Percentiles rank a stretch among this genome's conserved stretches.
These are phyloP conservation scores for Acrocalymma vagum DNA, from an alignment of 2,329 filamentous ascomycete species.

Conservation along the genomic window DNA sequence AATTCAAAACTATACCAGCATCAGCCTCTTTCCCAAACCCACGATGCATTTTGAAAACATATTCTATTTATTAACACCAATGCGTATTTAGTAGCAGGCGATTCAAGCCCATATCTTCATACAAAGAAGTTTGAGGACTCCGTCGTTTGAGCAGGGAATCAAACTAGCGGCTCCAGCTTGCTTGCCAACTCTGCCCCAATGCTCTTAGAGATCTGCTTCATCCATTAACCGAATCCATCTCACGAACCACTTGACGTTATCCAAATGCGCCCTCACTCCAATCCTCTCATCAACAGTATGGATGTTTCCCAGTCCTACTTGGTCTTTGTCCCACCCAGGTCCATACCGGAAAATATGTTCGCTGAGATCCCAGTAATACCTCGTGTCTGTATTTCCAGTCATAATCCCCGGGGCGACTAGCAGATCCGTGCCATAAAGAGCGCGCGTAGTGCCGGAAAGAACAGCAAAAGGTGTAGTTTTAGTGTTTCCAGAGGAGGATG, in stretches of 20 bases:
- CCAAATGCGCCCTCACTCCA: slow-evolving; percentile 52
- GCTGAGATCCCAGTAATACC: slow-evolving; percentile 62
- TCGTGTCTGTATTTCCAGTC: slow-evolving; percentile 63
- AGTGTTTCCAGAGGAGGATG: slow-evolving; percentile 18
- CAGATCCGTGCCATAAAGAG: slow-evolving; percentile 52
- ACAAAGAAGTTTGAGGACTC: too few species aligned
- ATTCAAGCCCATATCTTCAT: too few species aligned
- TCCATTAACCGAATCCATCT: slow-evolving; percentile 56
- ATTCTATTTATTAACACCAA: too few species aligned
- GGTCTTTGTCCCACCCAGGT: slow-evolving; percentile 53
- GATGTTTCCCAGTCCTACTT: slow-evolving; percentile 54
- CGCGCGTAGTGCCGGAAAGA: slow-evolving; percentile 53
- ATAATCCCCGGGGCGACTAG: slow-evolving; percentile 53
- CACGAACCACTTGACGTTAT: slow-evolving; percentile 54
- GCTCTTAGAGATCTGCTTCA: too few species aligned
- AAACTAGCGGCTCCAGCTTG: too few species aligned
- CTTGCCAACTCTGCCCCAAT: too few species aligned
- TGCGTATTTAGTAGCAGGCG: too few species aligned
- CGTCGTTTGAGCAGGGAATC: too few species aligned
- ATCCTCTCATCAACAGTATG: slow-evolving; percentile 62
- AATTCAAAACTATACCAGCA: too few species aligned
- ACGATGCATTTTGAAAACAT: too few species aligned
- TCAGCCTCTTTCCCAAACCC: too few species aligned
- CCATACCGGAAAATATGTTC: slow-evolving; percentile 63
- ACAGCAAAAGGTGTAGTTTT: slow-evolving; percentile 39